These are phyloP conservation scores for Paraphoma chrysanthemicola DNA, from an alignment of 2,329 filamentous ascomycete genomes.

Conservation along the genomic window DNA sequence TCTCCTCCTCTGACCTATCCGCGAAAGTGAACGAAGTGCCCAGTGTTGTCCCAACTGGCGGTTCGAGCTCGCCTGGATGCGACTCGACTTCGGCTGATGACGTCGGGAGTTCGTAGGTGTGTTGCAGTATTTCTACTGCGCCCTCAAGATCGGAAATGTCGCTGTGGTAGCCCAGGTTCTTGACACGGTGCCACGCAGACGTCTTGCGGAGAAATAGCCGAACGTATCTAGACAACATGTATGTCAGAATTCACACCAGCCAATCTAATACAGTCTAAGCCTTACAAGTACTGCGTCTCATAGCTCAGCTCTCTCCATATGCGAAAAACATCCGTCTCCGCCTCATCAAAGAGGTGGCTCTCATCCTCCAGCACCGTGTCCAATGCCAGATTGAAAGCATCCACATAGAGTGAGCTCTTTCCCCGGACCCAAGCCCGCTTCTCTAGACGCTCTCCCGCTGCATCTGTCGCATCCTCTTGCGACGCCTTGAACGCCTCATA, in stretches of 20 bases:
- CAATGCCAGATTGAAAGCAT: constrained; percentile 93
- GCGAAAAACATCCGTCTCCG: constrained; percentile 77
- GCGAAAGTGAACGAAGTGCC: constrained; percentile 75
- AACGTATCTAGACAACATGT: constrained; percentile 71
- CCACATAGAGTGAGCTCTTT: constrained; percentile 91
- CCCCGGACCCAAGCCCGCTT: constrained; percentile 74
- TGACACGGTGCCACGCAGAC: constrained; percentile 86
- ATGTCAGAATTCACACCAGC: neutral
- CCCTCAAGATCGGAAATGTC: constrained; percentile 78
- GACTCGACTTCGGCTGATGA: constrained; percentile 43
- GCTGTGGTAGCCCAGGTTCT: constrained; percentile 77
- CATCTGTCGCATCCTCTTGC: constrained; percentile 50
- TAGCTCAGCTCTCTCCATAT: constrained; percentile 78
- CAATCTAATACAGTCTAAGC: neutral
- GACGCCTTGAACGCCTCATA: constrained; percentile 76
- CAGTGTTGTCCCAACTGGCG: constrained; percentile 57
- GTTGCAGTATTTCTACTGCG: constrained; percentile 72
- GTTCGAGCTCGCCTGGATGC: constrained; percentile 58
- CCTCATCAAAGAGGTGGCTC: constrained; percentile 81
- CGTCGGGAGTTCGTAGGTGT: constrained; percentile 61
- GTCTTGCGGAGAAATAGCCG: constrained; percentile 92
- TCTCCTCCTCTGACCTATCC: constrained; percentile 75
- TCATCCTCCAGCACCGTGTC: constrained; percentile 91
- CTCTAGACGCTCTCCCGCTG: constrained; percentile 59
- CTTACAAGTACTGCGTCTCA: constrained; percentile 88